Base-by-base conservation (phyloP, 2,329 filamentous ascomycete species). In the Fonsecaea pedrosoi region DNA sequence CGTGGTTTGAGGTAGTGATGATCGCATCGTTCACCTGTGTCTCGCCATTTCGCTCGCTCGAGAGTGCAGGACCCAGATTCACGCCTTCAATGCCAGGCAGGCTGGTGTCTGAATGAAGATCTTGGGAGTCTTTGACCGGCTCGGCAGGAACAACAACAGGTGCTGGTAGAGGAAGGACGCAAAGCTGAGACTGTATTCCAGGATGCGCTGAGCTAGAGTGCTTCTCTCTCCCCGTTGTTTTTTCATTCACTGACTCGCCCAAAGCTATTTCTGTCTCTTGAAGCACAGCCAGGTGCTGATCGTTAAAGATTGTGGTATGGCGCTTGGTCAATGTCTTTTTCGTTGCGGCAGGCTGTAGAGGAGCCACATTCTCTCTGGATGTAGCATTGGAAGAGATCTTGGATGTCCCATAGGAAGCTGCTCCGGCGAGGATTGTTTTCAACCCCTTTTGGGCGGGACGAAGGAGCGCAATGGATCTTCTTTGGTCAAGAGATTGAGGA, bases 371-470 rank as follows among this genome's bases (percentile, higher is more conserved):
- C 42, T 75, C 71, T n/a, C 67, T 59, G n/a, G 76, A 74, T 66
- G 77, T 78, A 42, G 76, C 75, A 62, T 75, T 73, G 37, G 73
- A 69, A 25, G 60, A 61, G 48, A 38, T 53, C 30, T 68, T 67
- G 5, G 68, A 59, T 15, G 62, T 55, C 38, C 58, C 40, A 54
- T 38, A 56, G 35, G 34, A 58, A 74, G 71, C 55, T 25, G 72
- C 73, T 63, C 76, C 77, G 62, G 75, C 78, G 65, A 79, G 62
- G 50, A 78, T 57, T 70, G 76, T 77, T 70, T 80, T 82, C 61
- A 80, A 64, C 18, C 76, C 72, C 66, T 88, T 84, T 73, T 90
- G 87, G n/a, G 87, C 86, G n/a, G 87, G 88, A 71, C 86, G 84
- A 45, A 81, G 78, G 54, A 86, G 77, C 37, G 82, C 77, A 15